Base-by-base conservation (phyloP, 78 protist species). In the Capsaspora owczarzaki region DNA sequence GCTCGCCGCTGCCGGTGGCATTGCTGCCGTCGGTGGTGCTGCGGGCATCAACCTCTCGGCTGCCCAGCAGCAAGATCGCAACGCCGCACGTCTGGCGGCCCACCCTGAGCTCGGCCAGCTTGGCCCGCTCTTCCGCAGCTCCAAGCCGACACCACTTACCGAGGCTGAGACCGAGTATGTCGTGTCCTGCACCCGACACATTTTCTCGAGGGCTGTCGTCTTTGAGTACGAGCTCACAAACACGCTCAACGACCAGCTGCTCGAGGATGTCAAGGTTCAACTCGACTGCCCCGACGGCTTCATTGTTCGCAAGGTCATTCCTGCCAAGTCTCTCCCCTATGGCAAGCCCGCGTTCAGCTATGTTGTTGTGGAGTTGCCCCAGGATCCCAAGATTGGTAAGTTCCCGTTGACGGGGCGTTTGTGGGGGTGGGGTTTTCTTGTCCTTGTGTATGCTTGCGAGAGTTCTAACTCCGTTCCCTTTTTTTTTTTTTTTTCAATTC, bases 121-220 rank as follows among this genome's bases (percentile, higher is more conserved):
- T 27, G 66, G 66, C 66, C 31, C 31, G n/a, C 66, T 56, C 31
- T 56, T 56, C 66, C 8, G 12, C 61, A 79, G 88, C n/a, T 79
- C 89, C 33, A 31, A 44, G 72, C 76, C 86, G n/a, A 31, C 72
- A 38, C 84, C 72, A 75, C 92, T 96, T 37, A 95, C 98, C 8
- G 98, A 96, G 70, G 27, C 86, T 0, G 99, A 94, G 85, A 88
- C 95, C 0, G 99, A 96, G 71, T 96, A 95, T 71, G 93, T 87
- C 29, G 98, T 95, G 46, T 33, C 70, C 33, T 87, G 87, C 83
- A 80, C 86, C 81, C 95, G 93, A 85, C 97, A 96, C 82, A 40
- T 85, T 38, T 95, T 70, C 85, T 51, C 35, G 29, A 63, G 44
- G 49, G 90, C 92, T 85, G 46, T 94, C 38, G 91, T 96, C 42